Percentiles rank a stretch among this genome's conserved stretches.
phyloP scores from a whole-genome alignment of 306 rosid species.

The Comarum palustre region DNA sequence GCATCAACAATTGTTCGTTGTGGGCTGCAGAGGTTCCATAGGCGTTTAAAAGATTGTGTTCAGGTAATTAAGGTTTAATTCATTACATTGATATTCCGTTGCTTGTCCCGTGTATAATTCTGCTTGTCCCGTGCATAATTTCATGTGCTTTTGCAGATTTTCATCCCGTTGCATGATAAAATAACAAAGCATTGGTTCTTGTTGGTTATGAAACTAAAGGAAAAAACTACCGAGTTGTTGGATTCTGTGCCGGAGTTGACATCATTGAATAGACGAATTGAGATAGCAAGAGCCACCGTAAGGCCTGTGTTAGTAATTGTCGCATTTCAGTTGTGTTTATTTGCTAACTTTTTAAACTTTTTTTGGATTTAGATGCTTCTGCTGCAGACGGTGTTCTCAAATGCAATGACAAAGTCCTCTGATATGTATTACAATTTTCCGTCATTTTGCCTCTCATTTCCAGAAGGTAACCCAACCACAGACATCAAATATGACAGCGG shows the following conservation, averaged over 20 bases:
- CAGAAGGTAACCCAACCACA: neutral
- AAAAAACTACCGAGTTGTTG: neutral
- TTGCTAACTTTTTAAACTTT: no score
- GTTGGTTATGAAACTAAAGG: neutral
- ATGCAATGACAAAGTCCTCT: neutral
- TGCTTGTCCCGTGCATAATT: neutral
- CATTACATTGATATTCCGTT: neutral
- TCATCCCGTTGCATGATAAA: neutral
- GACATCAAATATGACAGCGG: neutral
- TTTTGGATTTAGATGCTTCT: neutral
- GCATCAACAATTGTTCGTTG: neutral
- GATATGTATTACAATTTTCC: neutral
- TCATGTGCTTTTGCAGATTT: neutral
- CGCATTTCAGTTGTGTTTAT: no score
- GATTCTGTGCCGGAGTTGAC: neutral
- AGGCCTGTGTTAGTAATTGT: neutral
- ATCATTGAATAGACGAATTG: neutral
- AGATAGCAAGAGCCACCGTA: neutral
- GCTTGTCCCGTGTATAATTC: neutral
- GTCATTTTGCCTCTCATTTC: neutral
- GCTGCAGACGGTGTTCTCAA: neutral
- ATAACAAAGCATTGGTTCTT: neutral
- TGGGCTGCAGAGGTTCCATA: neutral
- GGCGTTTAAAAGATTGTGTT: neutral
- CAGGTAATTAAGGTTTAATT: neutral